A percentile compares a stretch with the other conserved stretches of the same genome.
Conservation (phyloP, 2,329 filamentous ascomycete species). For the Fusarium sp. region DNA sequence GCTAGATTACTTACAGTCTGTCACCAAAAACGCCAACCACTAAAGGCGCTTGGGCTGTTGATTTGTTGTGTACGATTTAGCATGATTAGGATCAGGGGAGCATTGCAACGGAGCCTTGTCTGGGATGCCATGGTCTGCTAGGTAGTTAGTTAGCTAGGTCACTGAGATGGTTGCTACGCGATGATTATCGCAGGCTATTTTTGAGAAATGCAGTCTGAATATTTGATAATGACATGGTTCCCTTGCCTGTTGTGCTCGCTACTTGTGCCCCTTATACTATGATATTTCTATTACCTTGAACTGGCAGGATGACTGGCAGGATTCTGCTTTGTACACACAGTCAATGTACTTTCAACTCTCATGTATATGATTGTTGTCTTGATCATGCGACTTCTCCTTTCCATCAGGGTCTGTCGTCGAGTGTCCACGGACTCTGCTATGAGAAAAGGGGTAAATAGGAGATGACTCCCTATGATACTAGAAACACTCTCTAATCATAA, state of each 20-base stretch:
- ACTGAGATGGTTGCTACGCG: slow-evolving; percentile 10
- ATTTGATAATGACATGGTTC: background rate
- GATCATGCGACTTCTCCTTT: too few relatives aligned
- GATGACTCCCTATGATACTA: too few relatives aligned
- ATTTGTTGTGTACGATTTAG: slow-evolving; percentile 33
- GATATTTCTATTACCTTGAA: background rate
- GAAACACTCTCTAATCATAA: too few relatives aligned
- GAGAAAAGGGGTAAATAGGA: too few relatives aligned
- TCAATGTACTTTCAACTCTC: too few relatives aligned
- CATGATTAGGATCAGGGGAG: slow-evolving; percentile 31
- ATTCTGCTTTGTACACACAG: too few relatives aligned
- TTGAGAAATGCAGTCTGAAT: slow-evolving; percentile 4
- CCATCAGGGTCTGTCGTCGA: too few relatives aligned
- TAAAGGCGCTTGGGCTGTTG: slow-evolving; percentile 26
- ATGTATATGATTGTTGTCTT: too few relatives aligned
- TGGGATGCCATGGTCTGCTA: slow-evolving; percentile 20
- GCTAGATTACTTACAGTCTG: slow-evolving; percentile 75
- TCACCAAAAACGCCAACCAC: slow-evolving; percentile 55
- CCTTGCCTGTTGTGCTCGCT: background rate
- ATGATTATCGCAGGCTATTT: slow-evolving; percentile 9
- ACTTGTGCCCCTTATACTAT: background rate
- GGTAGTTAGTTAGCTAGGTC: slow-evolving; percentile 20
- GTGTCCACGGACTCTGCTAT: too few relatives aligned
- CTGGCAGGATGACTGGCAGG: too few relatives aligned
- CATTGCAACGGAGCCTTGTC: slow-evolving; percentile 37